Percentiles rank a stretch among this genome's conserved stretches.
phyloP scores from a whole-genome alignment of 306 rosid species.

The Medicago lupulina region DNA sequence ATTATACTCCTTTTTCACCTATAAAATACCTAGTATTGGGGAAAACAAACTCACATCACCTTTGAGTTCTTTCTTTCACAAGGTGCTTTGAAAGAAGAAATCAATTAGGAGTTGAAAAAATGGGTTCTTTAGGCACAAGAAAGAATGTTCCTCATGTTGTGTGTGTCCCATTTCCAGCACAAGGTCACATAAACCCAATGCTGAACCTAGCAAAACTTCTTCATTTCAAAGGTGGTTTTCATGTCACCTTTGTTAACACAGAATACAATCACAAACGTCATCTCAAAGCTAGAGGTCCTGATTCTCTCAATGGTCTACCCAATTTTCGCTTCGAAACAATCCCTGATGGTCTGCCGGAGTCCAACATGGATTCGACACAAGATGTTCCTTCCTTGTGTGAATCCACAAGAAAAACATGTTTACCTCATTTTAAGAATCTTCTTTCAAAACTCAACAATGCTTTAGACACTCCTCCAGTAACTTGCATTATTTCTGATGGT shows the following conservation, averaged over 20 bases:
- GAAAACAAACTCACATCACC: too few species aligned
- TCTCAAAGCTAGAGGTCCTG: constrained; percentile 44
- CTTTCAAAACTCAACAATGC: constrained; percentile 43
- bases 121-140: too few species aligned
- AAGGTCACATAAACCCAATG: too few species aligned
- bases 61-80: too few species aligned
- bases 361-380: constrained; percentile 54
- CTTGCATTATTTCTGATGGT: constrained; percentile 57
- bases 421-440: constrained; percentile 50
- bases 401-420: constrained; percentile 40
- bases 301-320: constrained; percentile 38
- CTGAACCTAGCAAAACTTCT: too few species aligned
- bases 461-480: constrained; percentile 43
- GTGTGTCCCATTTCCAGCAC: too few species aligned
- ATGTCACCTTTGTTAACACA: constrained; percentile 48
- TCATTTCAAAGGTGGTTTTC: not conserved
- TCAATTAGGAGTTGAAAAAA: too few species aligned
- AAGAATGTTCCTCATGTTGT: too few species aligned
- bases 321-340: constrained; percentile 45
- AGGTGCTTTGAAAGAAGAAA: too few species aligned
- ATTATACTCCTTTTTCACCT: too few species aligned
- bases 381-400: constrained; percentile 45
- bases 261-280: constrained; percentile 50
- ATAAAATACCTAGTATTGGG: too few species aligned
- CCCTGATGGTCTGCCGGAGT: constrained; percentile 67